These are phyloP conservation scores for Podila minutissima DNA, from an alignment of 192 early-diverging fungal genomes.

Conservation along the genomic window DNA sequence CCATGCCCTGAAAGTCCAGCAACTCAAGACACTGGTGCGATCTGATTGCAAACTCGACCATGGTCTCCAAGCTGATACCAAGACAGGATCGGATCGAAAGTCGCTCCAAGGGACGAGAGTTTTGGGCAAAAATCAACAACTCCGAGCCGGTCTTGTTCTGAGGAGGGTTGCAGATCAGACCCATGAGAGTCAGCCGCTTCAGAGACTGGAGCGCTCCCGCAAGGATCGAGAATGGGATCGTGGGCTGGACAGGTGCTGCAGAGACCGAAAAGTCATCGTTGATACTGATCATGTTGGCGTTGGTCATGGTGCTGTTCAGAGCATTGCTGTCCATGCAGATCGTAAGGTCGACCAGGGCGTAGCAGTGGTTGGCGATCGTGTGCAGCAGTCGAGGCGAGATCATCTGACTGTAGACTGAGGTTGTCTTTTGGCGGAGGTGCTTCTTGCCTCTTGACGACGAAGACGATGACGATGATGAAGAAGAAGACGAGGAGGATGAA, in stretches of 20 bases:
- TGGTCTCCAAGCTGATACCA: conserved; percentile 29
- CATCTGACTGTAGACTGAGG: conserved; percentile 42
- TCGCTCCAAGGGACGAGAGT: conserved; percentile 25
- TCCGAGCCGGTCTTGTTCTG: conserved; percentile 45
- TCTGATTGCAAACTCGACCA: conserved; percentile 20
- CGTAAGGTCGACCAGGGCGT: conserved; percentile 39
- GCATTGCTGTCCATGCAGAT: conserved; percentile 43
- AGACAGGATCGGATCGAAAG: conserved; percentile 40
- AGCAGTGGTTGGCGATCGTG: conserved; percentile 41
- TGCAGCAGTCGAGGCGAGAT: conserved; percentile 41
- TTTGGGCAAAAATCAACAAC: conserved; percentile 31
- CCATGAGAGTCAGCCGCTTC: conserved; percentile 40
- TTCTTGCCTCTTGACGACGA: conserved; percentile 18
- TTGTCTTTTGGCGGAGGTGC: conserved; percentile 41
- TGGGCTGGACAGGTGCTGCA: conserved; percentile 16
- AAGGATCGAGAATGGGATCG: conserved; percentile 41
- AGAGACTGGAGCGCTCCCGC: conserved; percentile 30
- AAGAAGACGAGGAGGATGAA: conserved; percentile 9
- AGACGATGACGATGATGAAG: conserved; percentile 2
- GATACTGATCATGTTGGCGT: not conserved
- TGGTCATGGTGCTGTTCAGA: not conserved
- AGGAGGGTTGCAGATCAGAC: conserved; percentile 25
- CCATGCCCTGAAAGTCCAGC: conserved; percentile 37
- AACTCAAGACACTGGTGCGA: conserved; percentile 15
- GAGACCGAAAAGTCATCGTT: not conserved